A percentile compares a stretch with the other conserved stretches of the same genome.
Evolutionary conservation across 192 early-diverging fungal species (phyloP).

Genomic region (Podila epicladia): DNA sequence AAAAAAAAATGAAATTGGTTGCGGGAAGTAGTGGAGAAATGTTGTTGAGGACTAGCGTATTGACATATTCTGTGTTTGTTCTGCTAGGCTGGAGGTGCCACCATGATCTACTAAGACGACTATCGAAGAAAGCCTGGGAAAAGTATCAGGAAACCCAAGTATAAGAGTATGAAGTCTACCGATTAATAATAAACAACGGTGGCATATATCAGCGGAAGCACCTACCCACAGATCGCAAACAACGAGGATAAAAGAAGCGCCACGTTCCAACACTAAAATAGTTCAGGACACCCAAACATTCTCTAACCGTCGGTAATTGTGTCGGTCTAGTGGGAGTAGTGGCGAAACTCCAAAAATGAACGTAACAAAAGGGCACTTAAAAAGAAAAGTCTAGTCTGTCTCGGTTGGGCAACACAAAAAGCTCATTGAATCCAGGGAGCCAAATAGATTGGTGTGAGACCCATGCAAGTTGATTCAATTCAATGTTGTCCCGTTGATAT

Average conservation of each 20-base stretch:
- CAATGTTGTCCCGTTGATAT: too few relatives aligned
- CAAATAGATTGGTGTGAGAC: too few relatives aligned
- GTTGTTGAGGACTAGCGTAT: too few relatives aligned
- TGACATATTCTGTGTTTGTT: neutral
- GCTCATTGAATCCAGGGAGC: too few relatives aligned
- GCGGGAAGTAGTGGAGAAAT: neutral
- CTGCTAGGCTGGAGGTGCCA: neutral
- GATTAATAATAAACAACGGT: neutral
- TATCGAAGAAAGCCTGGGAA: neutral
- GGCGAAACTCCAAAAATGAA: conserved; percentile 3
- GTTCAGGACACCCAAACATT: neutral
- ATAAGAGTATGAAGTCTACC: neutral
- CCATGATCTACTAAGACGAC: neutral
- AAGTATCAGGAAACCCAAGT: neutral
- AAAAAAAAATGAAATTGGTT: neutral
- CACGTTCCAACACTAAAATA: too few relatives aligned
- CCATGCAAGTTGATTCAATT: too few relatives aligned
- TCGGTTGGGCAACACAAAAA: neutral
- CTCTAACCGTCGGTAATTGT: neutral
- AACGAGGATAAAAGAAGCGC: too few relatives aligned
- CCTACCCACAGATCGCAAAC: too few relatives aligned
- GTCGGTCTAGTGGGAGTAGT: neutral
- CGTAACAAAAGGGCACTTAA: neutral
- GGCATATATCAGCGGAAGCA: too few relatives aligned
- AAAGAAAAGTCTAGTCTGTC: neutral